A percentile compares a stretch with the other conserved stretches of the same genome.
These are phyloP conservation scores for Oidiodendron maius DNA, from an alignment of 495 filamentous ascomycete genomes.

Conservation along the genomic window DNA sequence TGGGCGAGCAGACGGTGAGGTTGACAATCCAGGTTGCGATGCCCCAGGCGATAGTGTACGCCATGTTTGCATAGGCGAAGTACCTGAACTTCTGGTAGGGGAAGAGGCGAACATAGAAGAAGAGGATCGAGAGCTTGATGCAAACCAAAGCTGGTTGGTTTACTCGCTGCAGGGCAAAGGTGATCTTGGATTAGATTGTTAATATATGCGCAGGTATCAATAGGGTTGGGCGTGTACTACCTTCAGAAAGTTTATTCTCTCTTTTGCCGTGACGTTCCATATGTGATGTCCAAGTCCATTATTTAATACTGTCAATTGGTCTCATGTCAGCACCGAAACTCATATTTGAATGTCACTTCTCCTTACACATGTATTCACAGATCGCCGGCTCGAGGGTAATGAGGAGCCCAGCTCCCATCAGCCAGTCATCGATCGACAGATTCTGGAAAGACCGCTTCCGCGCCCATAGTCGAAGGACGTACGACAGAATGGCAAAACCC, in stretches of 20 bases:
- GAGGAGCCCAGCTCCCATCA: constrained; percentile 2
- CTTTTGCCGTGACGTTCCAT: background rate
- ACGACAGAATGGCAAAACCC: background rate
- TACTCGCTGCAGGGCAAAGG: background rate
- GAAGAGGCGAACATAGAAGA: constrained; percentile 35
- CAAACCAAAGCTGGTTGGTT: background rate
- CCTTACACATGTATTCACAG: constrained; percentile 1
- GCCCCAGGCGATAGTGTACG: background rate
- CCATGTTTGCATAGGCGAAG: background rate
- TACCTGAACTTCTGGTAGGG: constrained; percentile 20
- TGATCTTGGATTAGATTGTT: background rate
- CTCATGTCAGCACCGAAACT: background rate
- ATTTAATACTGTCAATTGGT: background rate
- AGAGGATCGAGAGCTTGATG: constrained; percentile 38
- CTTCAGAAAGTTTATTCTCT: background rate
- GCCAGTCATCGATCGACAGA: background rate
- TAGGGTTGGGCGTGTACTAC: background rate
- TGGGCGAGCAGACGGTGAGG: constrained; percentile 27
- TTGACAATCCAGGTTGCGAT: constrained; percentile 21
- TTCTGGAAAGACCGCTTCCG: background rate
- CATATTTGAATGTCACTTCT: too few species aligned
- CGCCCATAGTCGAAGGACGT: background rate
- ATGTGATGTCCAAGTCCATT: constrained; percentile 1
- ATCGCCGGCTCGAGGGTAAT: background rate
- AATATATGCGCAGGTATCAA: background rate